Percentiles rank a stretch among this genome's conserved stretches.
These are phyloP conservation scores for Vanrija pseudolonga DNA, from an alignment of 1,284 basidiomycete genomes.

Conservation along the genomic window DNA sequence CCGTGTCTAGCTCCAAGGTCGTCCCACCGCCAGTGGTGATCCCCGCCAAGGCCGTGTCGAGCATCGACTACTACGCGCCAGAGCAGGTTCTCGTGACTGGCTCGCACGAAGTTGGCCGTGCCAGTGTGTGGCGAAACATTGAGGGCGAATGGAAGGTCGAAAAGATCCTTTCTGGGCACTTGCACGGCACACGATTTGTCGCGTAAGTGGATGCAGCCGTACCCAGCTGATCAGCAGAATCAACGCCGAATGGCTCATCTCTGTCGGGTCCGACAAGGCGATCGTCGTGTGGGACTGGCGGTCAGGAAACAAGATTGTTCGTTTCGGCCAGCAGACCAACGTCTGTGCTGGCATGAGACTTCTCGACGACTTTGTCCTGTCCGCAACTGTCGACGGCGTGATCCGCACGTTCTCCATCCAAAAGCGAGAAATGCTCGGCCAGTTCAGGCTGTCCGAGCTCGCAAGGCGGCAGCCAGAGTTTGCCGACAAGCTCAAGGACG, in stretches of 20 bases:
- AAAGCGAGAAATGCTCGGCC: conserved; percentile 83
- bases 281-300: conserved; percentile 75
- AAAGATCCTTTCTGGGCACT: conserved; percentile 71
- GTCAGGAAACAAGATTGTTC: conserved; percentile 73
- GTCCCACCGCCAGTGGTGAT: conserved; percentile 21
- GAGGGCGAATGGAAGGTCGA: conserved; percentile 64
- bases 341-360: conserved; percentile 86
- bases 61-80: conserved; percentile 78
- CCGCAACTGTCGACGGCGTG: conserved; percentile 87
- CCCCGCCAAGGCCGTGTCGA: conserved; percentile 75
- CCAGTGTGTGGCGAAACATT: conserved; percentile 70
- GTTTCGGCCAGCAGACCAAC: conserved; percentile 89
- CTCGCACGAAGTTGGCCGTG: conserved; percentile 83
- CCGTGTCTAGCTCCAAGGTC: conserved; percentile 38
- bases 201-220: conserved; percentile 30
- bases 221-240: conserved; percentile 61
- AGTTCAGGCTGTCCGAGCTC: conserved; percentile 78
- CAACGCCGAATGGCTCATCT: conserved; percentile 76
- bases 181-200: conserved; percentile 38
- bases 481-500: conserved; percentile 60
- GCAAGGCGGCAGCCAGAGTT: conserved; percentile 61
- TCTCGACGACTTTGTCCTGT: conserved; percentile 66
- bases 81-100: conserved; percentile 87
- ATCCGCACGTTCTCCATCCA: conserved; percentile 85
- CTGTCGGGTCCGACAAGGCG: conserved; percentile 80